A percentile compares a stretch with the other conserved stretches of the same genome.
Conservation (phyloP, 768 basidiomycete genomes). For the Pleurotus eryngii region DNA sequence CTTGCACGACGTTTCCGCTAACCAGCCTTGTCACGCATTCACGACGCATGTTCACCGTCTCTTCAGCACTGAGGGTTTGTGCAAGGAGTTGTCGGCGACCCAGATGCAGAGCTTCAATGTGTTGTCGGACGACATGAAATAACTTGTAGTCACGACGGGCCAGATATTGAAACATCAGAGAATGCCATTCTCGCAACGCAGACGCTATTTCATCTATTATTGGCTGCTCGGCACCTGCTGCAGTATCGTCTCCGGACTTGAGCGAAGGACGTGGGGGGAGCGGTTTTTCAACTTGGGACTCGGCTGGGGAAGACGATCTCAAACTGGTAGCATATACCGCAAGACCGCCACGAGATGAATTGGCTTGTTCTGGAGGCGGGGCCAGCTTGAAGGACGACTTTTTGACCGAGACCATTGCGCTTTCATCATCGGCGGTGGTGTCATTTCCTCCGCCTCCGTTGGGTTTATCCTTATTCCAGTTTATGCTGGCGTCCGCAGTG, state of each 20-base stretch:
- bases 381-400: conserved; percentile 62
- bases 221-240: conserved; percentile 77
- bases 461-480: conserved; percentile 44
- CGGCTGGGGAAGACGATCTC: conserved; percentile 67
- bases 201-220: conserved; percentile 98
- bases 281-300: conserved; percentile 65
- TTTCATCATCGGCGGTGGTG: conserved; percentile 12
- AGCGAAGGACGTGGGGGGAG: conserved; percentile 90
- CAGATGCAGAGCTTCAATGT: conserved; percentile 87
- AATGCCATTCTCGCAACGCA: conserved; percentile 94
- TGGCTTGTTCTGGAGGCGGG: conserved; percentile 73
- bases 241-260: conserved; percentile 92
- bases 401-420: conserved; percentile 48
- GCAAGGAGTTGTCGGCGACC: conserved; percentile 90
- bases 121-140: conserved; percentile 81
- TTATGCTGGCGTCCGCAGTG: conserved; percentile 42
- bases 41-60: conserved; percentile 74
- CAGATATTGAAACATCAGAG: conserved; percentile 87
- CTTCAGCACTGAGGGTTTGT: conserved; percentile 83
- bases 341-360: conserved; percentile 66
- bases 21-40: conserved; percentile 89
- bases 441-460: conserved; percentile 31
- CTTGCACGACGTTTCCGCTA: conserved; percentile 87
- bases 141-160: conserved; percentile 85
- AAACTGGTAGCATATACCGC: conserved; percentile 73